phyloP scores from a whole-genome alignment of 2,329 filamentous ascomycete species.

The Neospermospora avenae region DNA sequence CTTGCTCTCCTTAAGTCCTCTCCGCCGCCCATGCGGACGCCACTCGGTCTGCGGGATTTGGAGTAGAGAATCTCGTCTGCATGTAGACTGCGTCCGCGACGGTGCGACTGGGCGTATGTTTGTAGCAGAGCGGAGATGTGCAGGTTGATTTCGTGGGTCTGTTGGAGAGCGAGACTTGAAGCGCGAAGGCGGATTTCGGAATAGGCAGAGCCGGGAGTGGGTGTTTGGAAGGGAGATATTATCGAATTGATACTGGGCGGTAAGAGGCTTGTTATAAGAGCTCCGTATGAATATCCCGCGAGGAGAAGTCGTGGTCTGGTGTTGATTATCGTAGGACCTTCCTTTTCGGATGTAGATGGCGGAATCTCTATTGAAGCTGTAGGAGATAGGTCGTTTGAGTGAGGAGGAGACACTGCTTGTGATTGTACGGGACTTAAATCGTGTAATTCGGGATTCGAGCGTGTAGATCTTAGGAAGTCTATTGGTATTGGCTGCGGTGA shows the following conservation, averaged over 20 bases:
- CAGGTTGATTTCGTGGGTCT: conserved; percentile 39
- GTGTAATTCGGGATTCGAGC: conserved; percentile 21
- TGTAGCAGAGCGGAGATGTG: conserved; percentile 19
- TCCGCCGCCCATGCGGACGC: conserved; percentile 33
- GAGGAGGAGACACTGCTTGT: conserved; percentile 19
- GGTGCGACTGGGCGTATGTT: conserved; percentile 3
- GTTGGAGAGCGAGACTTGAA: conserved; percentile 61
- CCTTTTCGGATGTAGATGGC: neutral
- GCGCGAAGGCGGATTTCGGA: conserved; percentile 71
- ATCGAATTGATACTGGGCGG: conserved; percentile 47
- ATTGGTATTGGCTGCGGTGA: conserved; percentile 15
- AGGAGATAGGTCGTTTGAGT: conserved; percentile 1
- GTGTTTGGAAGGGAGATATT: conserved; percentile 53
- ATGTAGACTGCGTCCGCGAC: conserved; percentile 21
- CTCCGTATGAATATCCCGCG: conserved; percentile 88
- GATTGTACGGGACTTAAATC: conserved; percentile 29
- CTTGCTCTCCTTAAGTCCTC: conserved; percentile 37
- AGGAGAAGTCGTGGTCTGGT: conserved; percentile 50
- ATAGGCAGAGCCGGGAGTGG: conserved; percentile 55
- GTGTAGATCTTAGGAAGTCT: conserved; percentile 11
- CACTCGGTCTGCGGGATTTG: conserved; percentile 22
- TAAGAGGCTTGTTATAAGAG: conserved; percentile 72
- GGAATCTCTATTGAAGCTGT: neutral
- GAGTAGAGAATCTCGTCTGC: conserved; percentile 18
- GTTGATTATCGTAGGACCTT: neutral